Percentiles rank a stretch among this genome's conserved stretches.
Evolutionary conservation across 805 yeast species (phyloP).

Genomic region (Nakazawaea ambrosiae): DNA sequence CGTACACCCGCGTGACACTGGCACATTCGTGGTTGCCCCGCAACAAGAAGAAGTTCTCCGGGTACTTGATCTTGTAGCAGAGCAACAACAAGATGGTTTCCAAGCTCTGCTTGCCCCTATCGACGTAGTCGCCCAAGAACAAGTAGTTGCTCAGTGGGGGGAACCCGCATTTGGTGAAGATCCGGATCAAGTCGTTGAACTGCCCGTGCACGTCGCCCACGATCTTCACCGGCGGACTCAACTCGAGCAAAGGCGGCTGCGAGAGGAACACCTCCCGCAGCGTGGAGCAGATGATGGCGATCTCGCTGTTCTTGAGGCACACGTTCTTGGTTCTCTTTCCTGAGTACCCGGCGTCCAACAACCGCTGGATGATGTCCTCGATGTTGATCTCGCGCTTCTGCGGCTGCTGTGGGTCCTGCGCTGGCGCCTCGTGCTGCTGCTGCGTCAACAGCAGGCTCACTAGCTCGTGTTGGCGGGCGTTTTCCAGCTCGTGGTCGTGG

Average conservation of each 20-base stretch:
- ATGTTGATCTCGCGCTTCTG: constrained; percentile 35
- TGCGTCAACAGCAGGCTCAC: not conserved
- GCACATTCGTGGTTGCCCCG: constrained; percentile 98
- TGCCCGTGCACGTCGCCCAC: constrained; percentile 98
- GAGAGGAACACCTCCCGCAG: constrained; percentile 86
- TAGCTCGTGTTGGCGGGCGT: not conserved
- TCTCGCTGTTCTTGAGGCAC: constrained; percentile 85
- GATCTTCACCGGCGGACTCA: constrained; percentile 79
- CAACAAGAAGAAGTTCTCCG: constrained; percentile 87
- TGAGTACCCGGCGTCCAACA: constrained; percentile 92
- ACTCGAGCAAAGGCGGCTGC: constrained; percentile 85
- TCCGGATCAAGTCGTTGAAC: constrained; percentile 81
- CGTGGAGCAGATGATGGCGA: constrained; percentile 74
- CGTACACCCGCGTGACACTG: constrained; percentile 92
- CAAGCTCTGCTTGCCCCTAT: constrained; percentile 91
- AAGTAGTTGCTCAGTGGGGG: constrained; percentile 92
- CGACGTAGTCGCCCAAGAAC: constrained; percentile 95
- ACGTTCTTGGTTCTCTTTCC: constrained; percentile 89
- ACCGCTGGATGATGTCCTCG: constrained; percentile 84
- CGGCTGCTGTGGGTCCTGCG: not conserved
- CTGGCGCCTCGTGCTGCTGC: not conserved
- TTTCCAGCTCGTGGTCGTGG: not conserved
- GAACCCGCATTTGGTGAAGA: constrained; percentile 93
- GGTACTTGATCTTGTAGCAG: constrained; percentile 93
- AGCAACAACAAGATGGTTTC: constrained; percentile 84